A percentile compares a stretch with the other conserved stretches of the same genome.
Conservation (phyloP, 768 basidiomycete genomes). For the Myochromella boudieri region DNA sequence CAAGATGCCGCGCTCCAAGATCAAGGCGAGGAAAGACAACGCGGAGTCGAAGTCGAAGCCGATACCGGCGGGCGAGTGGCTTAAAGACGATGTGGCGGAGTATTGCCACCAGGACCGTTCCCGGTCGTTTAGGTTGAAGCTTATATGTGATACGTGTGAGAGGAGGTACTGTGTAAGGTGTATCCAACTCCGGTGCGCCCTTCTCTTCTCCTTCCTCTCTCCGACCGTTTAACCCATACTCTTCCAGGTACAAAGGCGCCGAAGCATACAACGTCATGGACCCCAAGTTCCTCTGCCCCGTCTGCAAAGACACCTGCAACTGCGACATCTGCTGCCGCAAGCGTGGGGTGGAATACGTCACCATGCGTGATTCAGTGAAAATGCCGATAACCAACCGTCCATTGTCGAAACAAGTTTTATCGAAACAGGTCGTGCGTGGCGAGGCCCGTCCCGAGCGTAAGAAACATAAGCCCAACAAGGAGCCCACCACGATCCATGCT, state of each 20-base stretch:
- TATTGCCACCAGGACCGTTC: constrained; percentile 25
- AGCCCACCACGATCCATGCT: not conserved
- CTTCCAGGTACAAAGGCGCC: constrained; percentile 26
- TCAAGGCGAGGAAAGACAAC: not conserved
- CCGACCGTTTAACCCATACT: not conserved
- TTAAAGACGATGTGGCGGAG: not conserved
- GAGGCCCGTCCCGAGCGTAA: not conserved
- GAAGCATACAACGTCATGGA: constrained; percentile 17
- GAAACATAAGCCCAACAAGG: not conserved
- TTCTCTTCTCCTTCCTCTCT: not conserved
- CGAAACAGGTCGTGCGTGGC: not conserved
- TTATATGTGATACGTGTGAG: constrained; percentile 9
- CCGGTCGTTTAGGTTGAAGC: constrained; percentile 6
- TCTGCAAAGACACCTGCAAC: constrained; percentile 44
- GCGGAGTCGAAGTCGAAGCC: not conserved
- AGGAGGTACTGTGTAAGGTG: constrained; percentile 22
- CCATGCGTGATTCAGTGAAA: not conserved
- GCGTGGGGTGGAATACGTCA: constrained; percentile 47
- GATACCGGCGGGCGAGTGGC: constrained; percentile 5
- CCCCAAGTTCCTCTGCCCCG: constrained; percentile 40
- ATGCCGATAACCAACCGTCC: not conserved
- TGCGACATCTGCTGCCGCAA: constrained; percentile 44
- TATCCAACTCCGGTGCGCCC: constrained; percentile 16
- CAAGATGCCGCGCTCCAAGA: not conserved
- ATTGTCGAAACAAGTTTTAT: not conserved